Percentiles rank a stretch among this genome's conserved stretches.
These are phyloP conservation scores for Gynandropsis gynandra DNA, from an alignment of 345 rosid genomes.

Conservation along the genomic window DNA sequence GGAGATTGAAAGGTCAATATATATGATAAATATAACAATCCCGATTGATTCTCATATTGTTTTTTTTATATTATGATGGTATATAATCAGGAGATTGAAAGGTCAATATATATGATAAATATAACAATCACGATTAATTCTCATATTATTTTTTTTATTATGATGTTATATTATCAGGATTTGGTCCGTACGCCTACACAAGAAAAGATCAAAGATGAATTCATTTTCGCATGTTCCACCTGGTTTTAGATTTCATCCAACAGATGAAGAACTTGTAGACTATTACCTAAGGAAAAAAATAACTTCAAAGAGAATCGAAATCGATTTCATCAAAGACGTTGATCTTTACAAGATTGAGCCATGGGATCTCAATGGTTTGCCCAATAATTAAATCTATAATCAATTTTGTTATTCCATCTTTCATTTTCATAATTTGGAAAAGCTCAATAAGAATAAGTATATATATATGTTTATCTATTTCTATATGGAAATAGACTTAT, in stretches of 20 bases:
- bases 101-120: too few relatives aligned
- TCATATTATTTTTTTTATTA: not conserved
- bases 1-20: too few relatives aligned
- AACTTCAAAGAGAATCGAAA: slow-evolving; percentile 62
- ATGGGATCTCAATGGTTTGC: slow-evolving; percentile 76
- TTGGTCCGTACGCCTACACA: slow-evolving; percentile 1
- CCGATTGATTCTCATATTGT: not conserved
- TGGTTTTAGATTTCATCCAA: slow-evolving; percentile 78
- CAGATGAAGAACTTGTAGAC: slow-evolving; percentile 87
- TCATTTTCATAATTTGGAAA: not conserved
- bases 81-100: too few relatives aligned
- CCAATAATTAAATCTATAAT: not conserved
- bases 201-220: slow-evolving; percentile 38
- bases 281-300: slow-evolving; percentile 66
- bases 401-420: not conserved
- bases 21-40: too few relatives aligned
- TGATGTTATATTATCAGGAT: slow-evolving; percentile 26
- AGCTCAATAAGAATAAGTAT: not conserved
- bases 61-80: slow-evolving; percentile 1
- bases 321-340: slow-evolving; percentile 71
- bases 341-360: slow-evolving; percentile 85
- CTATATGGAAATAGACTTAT: slow-evolving; percentile 43
- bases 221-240: slow-evolving; percentile 76
- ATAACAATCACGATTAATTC: not conserved
- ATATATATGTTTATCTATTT: not conserved